phyloP scores from a whole-genome alignment of 768 basidiomycete genomes.

The Tulasnella sp. region DNA sequence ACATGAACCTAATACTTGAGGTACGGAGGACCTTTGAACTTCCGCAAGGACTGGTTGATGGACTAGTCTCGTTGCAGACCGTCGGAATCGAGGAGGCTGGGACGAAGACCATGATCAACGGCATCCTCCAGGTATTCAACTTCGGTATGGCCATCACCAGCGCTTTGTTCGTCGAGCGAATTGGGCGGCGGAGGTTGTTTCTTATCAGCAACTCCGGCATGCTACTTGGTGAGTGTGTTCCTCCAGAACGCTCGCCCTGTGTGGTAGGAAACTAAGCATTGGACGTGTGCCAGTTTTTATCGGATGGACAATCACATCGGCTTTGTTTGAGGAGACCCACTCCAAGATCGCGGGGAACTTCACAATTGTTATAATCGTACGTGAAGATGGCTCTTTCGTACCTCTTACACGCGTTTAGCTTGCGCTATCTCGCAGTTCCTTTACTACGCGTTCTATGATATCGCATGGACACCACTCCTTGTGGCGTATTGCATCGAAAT shows the following conservation, averaged over 20 bases:
- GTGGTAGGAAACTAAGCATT: not conserved
- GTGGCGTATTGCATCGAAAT: slow-evolving; percentile 83
- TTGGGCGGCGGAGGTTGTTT: slow-evolving; percentile 59
- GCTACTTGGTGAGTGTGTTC: slow-evolving; percentile 35
- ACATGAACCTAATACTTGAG: slow-evolving; percentile 25
- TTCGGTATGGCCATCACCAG: slow-evolving; percentile 42
- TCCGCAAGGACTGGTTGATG: not conserved
- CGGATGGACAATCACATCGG: slow-evolving; percentile 41
- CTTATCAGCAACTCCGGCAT: slow-evolving; percentile 49
- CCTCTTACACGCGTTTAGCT: not conserved
- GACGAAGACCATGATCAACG: slow-evolving; percentile 51
- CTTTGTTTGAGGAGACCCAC: slow-evolving; percentile 24
- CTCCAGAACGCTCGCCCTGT: not conserved
- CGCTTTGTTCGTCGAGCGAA: slow-evolving; percentile 49
- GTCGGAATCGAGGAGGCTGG: slow-evolving; percentile 44
- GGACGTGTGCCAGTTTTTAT: slow-evolving; percentile 33
- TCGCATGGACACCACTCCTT: slow-evolving; percentile 62
- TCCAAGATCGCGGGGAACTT: slow-evolving; percentile 19
- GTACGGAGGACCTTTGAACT: too few species aligned
- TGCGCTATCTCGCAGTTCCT: not conserved
- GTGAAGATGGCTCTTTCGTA: slow-evolving; percentile 22
- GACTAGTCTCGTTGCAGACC: slow-evolving; percentile 19
- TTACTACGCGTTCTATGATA: slow-evolving; percentile 16
- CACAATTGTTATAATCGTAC: slow-evolving; percentile 23
- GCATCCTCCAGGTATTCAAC: slow-evolving; percentile 55